Percentiles rank a stretch among this genome's conserved stretches.
phyloP scores from a whole-genome alignment of 148 eudicot genomes.

The Rhododendron williamsianum region DNA sequence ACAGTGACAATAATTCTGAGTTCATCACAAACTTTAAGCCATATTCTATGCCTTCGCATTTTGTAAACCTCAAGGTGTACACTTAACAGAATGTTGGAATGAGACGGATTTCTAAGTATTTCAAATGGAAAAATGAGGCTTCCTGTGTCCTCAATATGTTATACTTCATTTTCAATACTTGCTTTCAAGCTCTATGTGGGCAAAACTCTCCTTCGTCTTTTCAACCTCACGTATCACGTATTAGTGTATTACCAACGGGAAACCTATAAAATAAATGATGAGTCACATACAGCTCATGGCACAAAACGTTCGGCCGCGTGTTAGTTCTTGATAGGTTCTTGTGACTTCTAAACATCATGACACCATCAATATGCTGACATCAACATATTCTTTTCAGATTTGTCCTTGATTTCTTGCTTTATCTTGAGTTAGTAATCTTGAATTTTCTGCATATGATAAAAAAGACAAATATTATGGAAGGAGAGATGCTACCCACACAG shows the following conservation, averaged over 20 bases:
- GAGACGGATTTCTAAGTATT: not conserved
- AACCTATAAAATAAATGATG: not conserved
- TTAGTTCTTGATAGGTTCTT: slow-evolving; percentile 12
- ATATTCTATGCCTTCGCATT: not conserved
- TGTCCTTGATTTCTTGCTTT: not conserved
- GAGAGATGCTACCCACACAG: too few species aligned
- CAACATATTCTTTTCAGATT: not conserved
- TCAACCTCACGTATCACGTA: not conserved
- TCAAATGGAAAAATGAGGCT: not conserved
- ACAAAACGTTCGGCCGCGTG: not conserved
- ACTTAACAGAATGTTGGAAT: not conserved
- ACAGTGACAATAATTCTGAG: slow-evolving; percentile 14
- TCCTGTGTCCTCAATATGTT: not conserved
- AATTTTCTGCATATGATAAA: not conserved
- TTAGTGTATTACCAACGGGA: not conserved
- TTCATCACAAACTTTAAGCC: not conserved
- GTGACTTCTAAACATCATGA: slow-evolving; percentile 2
- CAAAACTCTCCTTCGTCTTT: not conserved
- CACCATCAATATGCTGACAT: not conserved
- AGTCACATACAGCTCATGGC: not conserved
- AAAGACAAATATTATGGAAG: not conserved
- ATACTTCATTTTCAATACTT: not conserved
- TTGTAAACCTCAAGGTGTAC: slow-evolving; percentile 19
- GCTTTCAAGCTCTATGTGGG: not conserved
- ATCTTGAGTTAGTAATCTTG: not conserved